Evolutionary conservation across 2,329 filamentous ascomycete species (phyloP), one percentile per base, ranked within the genome.

Genomic region (Chaetomium sp.): DNA sequence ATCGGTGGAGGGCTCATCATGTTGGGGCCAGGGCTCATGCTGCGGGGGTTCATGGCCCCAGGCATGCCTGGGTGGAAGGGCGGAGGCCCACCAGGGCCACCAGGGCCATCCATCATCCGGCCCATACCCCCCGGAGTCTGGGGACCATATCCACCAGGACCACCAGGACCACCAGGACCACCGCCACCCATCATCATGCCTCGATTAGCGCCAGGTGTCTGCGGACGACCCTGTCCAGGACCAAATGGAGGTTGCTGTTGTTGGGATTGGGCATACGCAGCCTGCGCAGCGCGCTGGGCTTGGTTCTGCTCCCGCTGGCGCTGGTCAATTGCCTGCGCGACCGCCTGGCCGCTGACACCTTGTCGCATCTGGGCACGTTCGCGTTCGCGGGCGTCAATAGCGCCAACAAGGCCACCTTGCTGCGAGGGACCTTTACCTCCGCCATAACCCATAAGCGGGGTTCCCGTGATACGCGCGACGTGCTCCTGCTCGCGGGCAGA

Each of bases 401-500:
- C 86, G 1, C 87, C 88, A 6, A 95, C 84, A 1, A 96, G 76
- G 0, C 87, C 86, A 27, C 74, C 81, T 36, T 79, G 68, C 8
- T 75, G 74, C 44, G 74, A 71, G 57, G 53, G 54, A 10, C 78
- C 79, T 59, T 75, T 74, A 50, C 77, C 76, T 49, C 79, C 79
- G 4, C 79, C 80, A 67, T 95, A 75, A 56, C 81, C 84, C 63
- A 95, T 80, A 49, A 95, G 75, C 0, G 91, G 88, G 0, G 84
- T 85, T 1, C 88, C 88, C 0, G 90, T 95, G 63, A 89, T 78
- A 40, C 88, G 83, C 8, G 91, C 88, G n/a, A 95, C 80, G 62
- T 95, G 87, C 71, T 95, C 89, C 68, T 95, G 91, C 70, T 96
- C 91, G 12, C 87, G 83, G 14, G 91, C 91, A 19, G 88, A 91